Base-by-base conservation (phyloP, 495 filamentous ascomycete species). In the Aspergillus panamensis region DNA sequence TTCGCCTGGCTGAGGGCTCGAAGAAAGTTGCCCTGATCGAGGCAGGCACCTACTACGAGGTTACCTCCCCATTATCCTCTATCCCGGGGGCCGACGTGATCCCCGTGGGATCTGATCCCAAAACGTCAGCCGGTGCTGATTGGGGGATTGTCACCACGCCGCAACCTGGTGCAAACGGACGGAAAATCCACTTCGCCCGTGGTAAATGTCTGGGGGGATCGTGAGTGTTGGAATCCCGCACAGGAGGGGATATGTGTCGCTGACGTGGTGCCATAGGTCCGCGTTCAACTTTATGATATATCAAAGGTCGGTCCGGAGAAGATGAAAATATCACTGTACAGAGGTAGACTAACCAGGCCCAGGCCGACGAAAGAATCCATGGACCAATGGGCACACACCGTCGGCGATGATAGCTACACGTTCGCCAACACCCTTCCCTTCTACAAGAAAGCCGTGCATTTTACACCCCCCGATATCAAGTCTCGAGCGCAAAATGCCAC, bases 21-120 rank as follows among this genome's bases (percentile, higher is more conserved):
- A 67, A 61, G 20, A 57, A 54, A 3, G 73, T 80, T 7, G 78
- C 77, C 20, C 70, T 87, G 0, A 66, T 87, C 16, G 85, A 87
- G 67, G 83, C 84, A 6, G 84, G 85, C 0, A 75, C 73, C 3
- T 79, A 78, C 60, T 86, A 86, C 57, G 76, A 86, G 64, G 50
- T 69, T 10, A 73, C 74, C 7, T 61, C 61, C 44, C 69, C 66
- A 66, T 66, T 70, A 58, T 76, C 60, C 71, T 79, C 58, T 42
- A 69, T 86, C 6, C 83, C 82, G 0, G 76, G 57, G 4, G 71
- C 70, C 25, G 68, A 56, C 8, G 62, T 60, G 8, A 21, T 75
- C 16, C 69, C 69, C 3, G 60, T 69, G 6, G 76, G 75, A 9
- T 68, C 75, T 8, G 60, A 67, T 44, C 60, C 69, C 2, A 51